Base-by-base conservation (phyloP, 495 filamentous ascomycete genomes). In the Xylaria nigripes region DNA sequence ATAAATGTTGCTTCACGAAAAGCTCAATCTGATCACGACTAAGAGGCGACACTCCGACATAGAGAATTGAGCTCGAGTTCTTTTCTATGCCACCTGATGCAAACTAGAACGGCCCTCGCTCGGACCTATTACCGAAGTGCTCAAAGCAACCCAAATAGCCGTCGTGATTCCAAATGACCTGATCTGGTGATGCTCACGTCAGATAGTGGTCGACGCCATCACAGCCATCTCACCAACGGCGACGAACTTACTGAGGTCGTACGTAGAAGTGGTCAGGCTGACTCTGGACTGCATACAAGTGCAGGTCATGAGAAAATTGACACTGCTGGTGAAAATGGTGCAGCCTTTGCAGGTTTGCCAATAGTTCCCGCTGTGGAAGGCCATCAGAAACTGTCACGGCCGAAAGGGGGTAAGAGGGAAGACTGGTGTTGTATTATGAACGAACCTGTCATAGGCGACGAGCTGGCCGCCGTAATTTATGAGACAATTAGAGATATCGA, bases 91-190 rank as follows among this genome's bases (percentile, higher is more conserved):
- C 27, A n/a, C 27, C 27, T 29, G 27, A 9, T 9, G 9, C 27
- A 4, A 40, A 44, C 40, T 55, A 59, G 23, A 66, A 66, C 34
- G 63, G 63, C 1, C 61, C 63, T 13, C 34, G 56, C 25, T 58
- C 56, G 45, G 66, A 65, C 55, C 58, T 65, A 50, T 67, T 69
- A n/a, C 64, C 66, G 45, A 56, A 41, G 24, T 59, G 50, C 29
- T 56, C 49, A 44, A 65, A 65, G 56, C 66, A 69, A 5, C 61
- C 64, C 46, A 69, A 41, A 42, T 36, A 34, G 25, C 66, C 66
- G 34, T 67, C 51, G 29, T 59, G 55, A 46, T 69, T 65, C 49
- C 55, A 66, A 42, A 69, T 44, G 30, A 69, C 15, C 18, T 40
- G 50, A 34, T 69, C 66, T 69, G 22, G 25, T 10, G 16, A 8